Evolutionary conservation across 108 stramenopile genomes (phyloP), one percentile per base, ranked within the genome.

Genomic region (Fragilaria crotonensis): DNA sequence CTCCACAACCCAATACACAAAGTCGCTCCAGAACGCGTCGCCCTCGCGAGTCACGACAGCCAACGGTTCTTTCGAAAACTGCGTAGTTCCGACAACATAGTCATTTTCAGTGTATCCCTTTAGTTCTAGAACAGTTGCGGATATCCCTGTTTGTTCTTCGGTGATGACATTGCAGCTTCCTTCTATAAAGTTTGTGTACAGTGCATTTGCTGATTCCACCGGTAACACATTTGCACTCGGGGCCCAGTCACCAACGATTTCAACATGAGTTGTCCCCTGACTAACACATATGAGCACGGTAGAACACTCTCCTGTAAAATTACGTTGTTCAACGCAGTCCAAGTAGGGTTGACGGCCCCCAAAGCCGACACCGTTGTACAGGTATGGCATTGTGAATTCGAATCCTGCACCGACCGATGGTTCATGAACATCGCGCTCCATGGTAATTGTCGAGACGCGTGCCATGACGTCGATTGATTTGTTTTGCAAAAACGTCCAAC

Each of bases 1-100:
- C 41, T 76, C 51, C 2, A 78, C 2, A 11, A 73, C 63, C 79
- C 79, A 80, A 47, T 71, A 60, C 53, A 71, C 66, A 53, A 80
- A 68, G 59, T 71, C 55, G 5, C 57, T 60, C 59, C 62, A 76
- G 32, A 60, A 57, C 1, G 26, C 14, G 48, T 71, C 70, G 4
- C 33, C 50, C 11, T 52, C 30, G 25, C 63, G 54, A 1, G 70
- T 64, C 18, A 48, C 64, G 2, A 71, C n/a, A 18, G 45, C 57
- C 4, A 70, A 22, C 11, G 68, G 62, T 32, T 70, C 68, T 27
- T 60, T 70, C 27, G 62, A 45, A 0, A 30, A 23, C 4, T 19
- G 7, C 31, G 60, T 45, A 46, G 36, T 22, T 41, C 57, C 53
- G 57, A 54, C 0, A 36, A 14, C 33, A 59, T 52, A 60, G 19